Base-by-base conservation (phyloP, 768 basidiomycete genomes). In the Trametes punicea region DNA sequence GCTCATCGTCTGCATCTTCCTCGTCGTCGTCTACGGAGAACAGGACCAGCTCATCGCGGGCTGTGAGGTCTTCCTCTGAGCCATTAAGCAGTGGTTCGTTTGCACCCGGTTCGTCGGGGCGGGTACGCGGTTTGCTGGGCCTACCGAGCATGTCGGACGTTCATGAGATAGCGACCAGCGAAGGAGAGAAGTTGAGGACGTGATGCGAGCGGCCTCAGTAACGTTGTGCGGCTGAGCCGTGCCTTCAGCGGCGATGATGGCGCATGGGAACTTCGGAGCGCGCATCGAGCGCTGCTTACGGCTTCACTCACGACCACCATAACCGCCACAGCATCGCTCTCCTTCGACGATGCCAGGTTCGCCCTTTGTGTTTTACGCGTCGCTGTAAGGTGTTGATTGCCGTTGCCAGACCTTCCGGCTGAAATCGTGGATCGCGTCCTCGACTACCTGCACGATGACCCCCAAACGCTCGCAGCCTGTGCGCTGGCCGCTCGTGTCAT, bases 71-170 rank as follows among this genome's bases (percentile, higher is more conserved):
- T 27, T 81, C 78, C 36, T 69, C 71, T 34, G 78, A 75, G 55
- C 62, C 66, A 38, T 71, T 71, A 33, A 90, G 81, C 31, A 90
- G 73, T 6, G 88, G 88, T 62, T 81, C 79, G 38, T 73, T 73
- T 48, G 75, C 79, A 36, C 57, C 55, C 8, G 69, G 71, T 30
- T 81, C 79, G 25, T 75, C 74, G 18, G 61, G 57, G 56, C 29
- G 50, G 29, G 48, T 55, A 30, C 57, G 65, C 39, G 57, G 57
- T 51, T 46, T 56, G 15, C 33, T 62, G 27, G 53, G 59, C 56
- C 65, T 57, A 55, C 67, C 65, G 18, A 68, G 63, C 65, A 68
- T 68, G 42, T 5, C 45, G 51, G 27, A 2, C 16, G 45, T n/a
- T 56, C 59, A 60, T 60, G 45, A 25, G 41, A 9, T n/a, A 16